Evolutionary conservation across 345 rosid species (phyloP).

Genomic region (Ceriops zippeliana): DNA sequence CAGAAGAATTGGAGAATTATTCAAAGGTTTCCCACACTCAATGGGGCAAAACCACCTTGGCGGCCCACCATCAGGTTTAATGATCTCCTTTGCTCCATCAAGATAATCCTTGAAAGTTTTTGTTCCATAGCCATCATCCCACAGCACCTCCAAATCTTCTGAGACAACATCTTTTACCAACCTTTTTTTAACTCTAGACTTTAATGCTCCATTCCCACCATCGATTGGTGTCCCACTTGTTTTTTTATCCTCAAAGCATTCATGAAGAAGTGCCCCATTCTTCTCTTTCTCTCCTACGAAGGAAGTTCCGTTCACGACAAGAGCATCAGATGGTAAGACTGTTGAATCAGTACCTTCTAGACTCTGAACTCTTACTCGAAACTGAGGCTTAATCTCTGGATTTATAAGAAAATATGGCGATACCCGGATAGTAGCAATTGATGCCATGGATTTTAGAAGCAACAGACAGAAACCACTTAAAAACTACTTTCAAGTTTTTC

Average conservation of each 20-base stretch:
- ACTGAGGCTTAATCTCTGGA: slow-evolving; percentile 24
- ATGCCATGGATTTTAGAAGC: slow-evolving; percentile 8
- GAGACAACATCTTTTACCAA: slow-evolving; percentile 26
- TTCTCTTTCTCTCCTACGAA: slow-evolving; percentile 21
- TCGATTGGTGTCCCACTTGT: neutral
- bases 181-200: slow-evolving; percentile 17
- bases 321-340: slow-evolving; percentile 28
- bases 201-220: slow-evolving; percentile 8
- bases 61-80: slow-evolving; percentile 65
- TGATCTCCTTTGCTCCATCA: slow-evolving; percentile 45
- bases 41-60: slow-evolving; percentile 82
- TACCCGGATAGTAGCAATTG: slow-evolving; percentile 22
- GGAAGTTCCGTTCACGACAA: slow-evolving; percentile 36
- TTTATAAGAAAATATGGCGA: slow-evolving; percentile 21
- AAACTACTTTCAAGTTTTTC: neutral
- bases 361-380: slow-evolving; percentile 47
- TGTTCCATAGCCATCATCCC: slow-evolving; percentile 81
- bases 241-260: slow-evolving; percentile 17
- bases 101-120: slow-evolving; percentile 59
- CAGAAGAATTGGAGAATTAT: slow-evolving; percentile 58
- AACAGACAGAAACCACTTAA: neutral
- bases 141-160: slow-evolving; percentile 45
- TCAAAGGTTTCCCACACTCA: slow-evolving; percentile 61
- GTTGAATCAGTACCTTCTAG: slow-evolving; percentile 35
- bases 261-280: slow-evolving; percentile 21